phyloP scores from a whole-genome alignment of 257 asterid genomes.

The Plectranthus barbatus region DNA sequence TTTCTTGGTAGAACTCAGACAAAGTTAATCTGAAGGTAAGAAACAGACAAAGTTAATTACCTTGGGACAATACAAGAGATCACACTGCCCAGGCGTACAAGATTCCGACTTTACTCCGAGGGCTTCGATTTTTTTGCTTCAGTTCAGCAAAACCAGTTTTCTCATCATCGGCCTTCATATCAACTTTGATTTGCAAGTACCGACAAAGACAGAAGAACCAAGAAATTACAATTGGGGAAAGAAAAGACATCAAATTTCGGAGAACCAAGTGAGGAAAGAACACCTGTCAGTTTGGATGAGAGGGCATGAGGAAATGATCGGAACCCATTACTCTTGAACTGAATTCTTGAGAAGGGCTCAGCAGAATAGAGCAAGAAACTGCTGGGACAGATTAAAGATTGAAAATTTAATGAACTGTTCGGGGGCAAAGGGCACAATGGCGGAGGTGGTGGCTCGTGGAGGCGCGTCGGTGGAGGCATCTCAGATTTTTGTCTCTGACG shows the following conservation, averaged over 20 bases:
- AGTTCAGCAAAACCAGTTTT: conserved; percentile 20
- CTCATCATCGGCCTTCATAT: conserved; percentile 22
- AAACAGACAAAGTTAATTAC: conserved; percentile 15
- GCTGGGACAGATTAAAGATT: conserved; percentile 10
- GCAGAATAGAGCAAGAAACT: conserved; percentile 14
- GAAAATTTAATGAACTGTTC: background rate
- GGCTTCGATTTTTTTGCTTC: conserved; percentile 32
- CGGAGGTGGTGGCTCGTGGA: conserved; percentile 20
- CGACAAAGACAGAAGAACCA: background rate
- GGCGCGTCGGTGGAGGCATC: conserved; percentile 27
- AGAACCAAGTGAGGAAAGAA: background rate
- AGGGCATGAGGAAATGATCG: conserved; percentile 5
- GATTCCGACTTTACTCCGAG: conserved; percentile 33
- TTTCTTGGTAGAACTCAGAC: background rate
- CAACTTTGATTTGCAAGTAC: conserved; percentile 9
- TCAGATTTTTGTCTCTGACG: background rate
- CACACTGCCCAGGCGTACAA: conserved; percentile 45
- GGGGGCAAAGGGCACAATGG: conserved; percentile 5
- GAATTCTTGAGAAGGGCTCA: conserved; percentile 10
- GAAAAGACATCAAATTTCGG: background rate
- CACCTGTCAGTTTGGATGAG: conserved; percentile 24
- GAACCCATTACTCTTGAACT: conserved; percentile 12
- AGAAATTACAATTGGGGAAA: background rate
- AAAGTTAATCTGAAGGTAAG: background rate
- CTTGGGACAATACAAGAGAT: conserved; percentile 60